Base-by-base conservation (phyloP, 1,284 basidiomycete species). In the Ganoderma multipileum region DNA sequence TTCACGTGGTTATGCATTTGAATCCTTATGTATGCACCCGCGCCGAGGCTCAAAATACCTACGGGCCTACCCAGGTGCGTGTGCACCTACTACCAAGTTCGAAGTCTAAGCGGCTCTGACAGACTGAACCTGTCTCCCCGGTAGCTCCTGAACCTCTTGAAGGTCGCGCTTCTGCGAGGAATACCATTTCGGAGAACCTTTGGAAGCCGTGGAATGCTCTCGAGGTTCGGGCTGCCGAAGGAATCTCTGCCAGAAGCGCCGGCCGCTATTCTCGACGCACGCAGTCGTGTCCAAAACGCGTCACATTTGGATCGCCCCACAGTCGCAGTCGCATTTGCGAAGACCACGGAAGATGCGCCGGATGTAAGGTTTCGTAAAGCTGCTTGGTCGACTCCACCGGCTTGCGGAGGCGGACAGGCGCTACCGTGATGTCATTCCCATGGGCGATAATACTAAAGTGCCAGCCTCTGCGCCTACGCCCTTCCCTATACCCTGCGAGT, bases 361-460 rank as follows among this genome's bases (percentile, higher is more conserved):
- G 16, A 30, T 28, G 28, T 14, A 33, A 7, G 3, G 50, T 60
- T 47, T 23, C 61, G 61, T 50, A 63, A 50, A 39, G 47, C 28
- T 14, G 61, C 20, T 33, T 64, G 64, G 64, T n/a, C 42, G 64
- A 64, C 67, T 64, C 64, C 66, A 65, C 64, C 11, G 23, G 9
- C 38, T n/a, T 42, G 63, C 54, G 63, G 65, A 61, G 64, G 55
- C 57, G 23, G 52, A 47, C 63, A 65, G 55, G 58, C 63, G 68
- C 65, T 39, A 50, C 38, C 30, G 71, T 72, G 71, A 72, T 70
- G 71, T 72, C 71, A 72, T 70, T 59, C 61, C n/a, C 54, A 23
- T 36, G 44, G 63, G n/a, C 66, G 52, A 62, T 62, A 52, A n/a
- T 39, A 41, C 59, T 44, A 61, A 41, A 42, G 39, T 41, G 52